A percentile compares a stretch with the other conserved stretches of the same genome.
Evolutionary conservation across 805 yeast genomes (phyloP).

Genomic region (Cyberlindnera xylosilytica): DNA sequence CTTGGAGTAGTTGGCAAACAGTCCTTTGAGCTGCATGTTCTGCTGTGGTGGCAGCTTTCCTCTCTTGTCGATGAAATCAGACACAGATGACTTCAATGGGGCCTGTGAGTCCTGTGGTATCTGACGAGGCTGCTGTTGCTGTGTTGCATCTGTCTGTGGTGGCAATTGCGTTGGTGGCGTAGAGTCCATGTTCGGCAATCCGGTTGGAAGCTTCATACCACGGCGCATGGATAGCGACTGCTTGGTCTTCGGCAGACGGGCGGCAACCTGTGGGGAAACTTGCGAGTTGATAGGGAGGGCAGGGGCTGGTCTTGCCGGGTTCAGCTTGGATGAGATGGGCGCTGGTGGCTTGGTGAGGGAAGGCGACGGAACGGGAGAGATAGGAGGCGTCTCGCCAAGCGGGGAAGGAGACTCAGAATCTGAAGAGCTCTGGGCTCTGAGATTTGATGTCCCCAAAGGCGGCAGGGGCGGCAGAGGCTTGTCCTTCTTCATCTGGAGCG

Average conservation of each 20-base stretch:
- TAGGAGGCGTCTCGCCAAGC: background rate
- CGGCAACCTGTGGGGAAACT: conserved; percentile 79
- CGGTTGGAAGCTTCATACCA: conserved; percentile 87
- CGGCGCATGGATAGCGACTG: conserved; percentile 81
- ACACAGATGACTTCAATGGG: conserved; percentile 15
- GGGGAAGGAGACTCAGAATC: background rate
- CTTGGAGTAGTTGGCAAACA: conserved; percentile 81
- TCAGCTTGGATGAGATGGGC: conserved; percentile 13
- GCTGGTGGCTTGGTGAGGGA: conserved; percentile 3
- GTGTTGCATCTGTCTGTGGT: conserved; percentile 12
- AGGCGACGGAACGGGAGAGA: background rate
- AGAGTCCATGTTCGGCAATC: conserved; percentile 51
- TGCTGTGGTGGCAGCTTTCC: conserved; percentile 23
- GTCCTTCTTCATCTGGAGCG: conserved; percentile 21
- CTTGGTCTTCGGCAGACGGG: conserved; percentile 68
- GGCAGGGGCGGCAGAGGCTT: conserved; percentile 44
- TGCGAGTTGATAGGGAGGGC: conserved; percentile 39
- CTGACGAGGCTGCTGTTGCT: background rate
- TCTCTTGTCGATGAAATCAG: conserved; percentile 24
- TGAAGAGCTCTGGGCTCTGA: background rate
- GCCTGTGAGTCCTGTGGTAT: background rate
- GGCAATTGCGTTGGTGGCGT: conserved; percentile 2
- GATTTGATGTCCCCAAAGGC: conserved; percentile 10
- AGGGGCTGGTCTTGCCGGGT: conserved; percentile 30
- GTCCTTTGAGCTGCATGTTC: conserved; percentile 42